A percentile compares a stretch with the other conserved stretches of the same genome.
Evolutionary conservation across 371 early-diverging fungal genomes (phyloP).

Genomic region (Mortierella sp.): DNA sequence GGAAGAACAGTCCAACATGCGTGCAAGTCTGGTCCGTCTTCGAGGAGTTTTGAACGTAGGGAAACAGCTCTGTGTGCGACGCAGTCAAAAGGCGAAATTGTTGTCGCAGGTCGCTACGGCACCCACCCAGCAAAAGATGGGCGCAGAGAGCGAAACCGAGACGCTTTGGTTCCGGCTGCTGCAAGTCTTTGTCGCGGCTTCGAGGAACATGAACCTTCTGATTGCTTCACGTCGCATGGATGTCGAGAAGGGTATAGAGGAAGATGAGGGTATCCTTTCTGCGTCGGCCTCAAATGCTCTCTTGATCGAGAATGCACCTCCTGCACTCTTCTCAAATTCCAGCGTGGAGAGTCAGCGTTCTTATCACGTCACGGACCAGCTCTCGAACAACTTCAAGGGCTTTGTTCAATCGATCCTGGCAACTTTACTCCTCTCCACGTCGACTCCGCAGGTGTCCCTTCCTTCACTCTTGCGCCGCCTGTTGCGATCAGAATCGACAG

Average conservation of each 20-base stretch:
- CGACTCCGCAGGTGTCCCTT: constrained; percentile 74
- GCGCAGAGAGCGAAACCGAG: constrained; percentile 62
- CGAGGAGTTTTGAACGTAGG: constrained; percentile 72
- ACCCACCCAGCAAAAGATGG: constrained; percentile 19
- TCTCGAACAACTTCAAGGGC: constrained; percentile 67
- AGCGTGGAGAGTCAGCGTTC: constrained; percentile 34
- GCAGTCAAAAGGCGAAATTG: constrained; percentile 58
- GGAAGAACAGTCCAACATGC: constrained; percentile 65
- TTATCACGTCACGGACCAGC: constrained; percentile 55
- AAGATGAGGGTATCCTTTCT: neutral
- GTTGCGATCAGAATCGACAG: constrained; percentile 64
- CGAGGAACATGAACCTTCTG: constrained; percentile 51
- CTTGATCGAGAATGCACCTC: constrained; percentile 52
- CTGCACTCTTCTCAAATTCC: constrained; percentile 45
- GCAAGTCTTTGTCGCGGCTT: constrained; percentile 64
- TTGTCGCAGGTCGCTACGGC: constrained; percentile 26
- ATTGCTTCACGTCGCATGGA: constrained; percentile 28
- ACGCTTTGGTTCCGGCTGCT: constrained; percentile 76
- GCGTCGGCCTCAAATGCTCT: constrained; percentile 20
- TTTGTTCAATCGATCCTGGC: constrained; percentile 75
- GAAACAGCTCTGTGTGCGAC: constrained; percentile 67
- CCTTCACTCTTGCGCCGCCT: constrained; percentile 73
- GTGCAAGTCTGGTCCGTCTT: constrained; percentile 66
- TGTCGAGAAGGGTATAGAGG: neutral
- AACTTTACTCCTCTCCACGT: constrained; percentile 69